A percentile compares a stretch with the other conserved stretches of the same genome.
These are phyloP conservation scores for Annulohypoxylon bovei DNA, from an alignment of 495 filamentous ascomycete genomes.

Conservation along the genomic window DNA sequence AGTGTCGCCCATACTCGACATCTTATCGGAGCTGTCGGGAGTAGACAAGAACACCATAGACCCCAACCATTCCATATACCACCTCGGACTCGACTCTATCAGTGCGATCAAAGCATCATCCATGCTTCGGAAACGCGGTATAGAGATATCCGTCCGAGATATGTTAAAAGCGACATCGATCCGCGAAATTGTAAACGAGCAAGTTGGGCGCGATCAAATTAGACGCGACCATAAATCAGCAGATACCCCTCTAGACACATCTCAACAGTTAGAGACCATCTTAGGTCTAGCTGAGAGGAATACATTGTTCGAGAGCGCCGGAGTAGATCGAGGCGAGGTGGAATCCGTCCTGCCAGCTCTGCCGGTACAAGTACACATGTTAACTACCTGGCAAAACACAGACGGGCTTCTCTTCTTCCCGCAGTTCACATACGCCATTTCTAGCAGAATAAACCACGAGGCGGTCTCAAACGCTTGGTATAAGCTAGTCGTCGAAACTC, in stretches of 20 bases:
- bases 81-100: slow-evolving; percentile 90
- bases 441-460: slow-evolving; percentile 47
- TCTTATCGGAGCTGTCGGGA: slow-evolving; percentile 71
- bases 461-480: slow-evolving; percentile 64
- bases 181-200: slow-evolving; percentile 57
- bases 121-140: slow-evolving; percentile 66
- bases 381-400: slow-evolving; percentile 74
- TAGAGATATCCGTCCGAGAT: slow-evolving; percentile 70
- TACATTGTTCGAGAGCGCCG: slow-evolving; percentile 38
- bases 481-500: slow-evolving; percentile 58
- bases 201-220: slow-evolving; percentile 19
- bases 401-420: slow-evolving; percentile 69
- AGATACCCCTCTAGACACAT: background rate
- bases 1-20: slow-evolving; percentile 64
- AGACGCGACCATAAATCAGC: background rate
- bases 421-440: slow-evolving; percentile 64
- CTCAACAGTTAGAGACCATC: slow-evolving; percentile 15
- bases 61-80: slow-evolving; percentile 76
- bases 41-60: slow-evolving; percentile 68
- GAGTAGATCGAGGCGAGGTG: slow-evolving; percentile 53
- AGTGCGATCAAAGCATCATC: slow-evolving; percentile 80
- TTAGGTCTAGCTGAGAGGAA: slow-evolving; percentile 49
- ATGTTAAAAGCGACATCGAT: slow-evolving; percentile 73
- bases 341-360: slow-evolving; percentile 71
- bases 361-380: slow-evolving; percentile 76